A percentile compares a stretch with the other conserved stretches of the same genome.
phyloP scores from a whole-genome alignment of 164 flowering plant genomes.

The Magnolia changhungtana region DNA sequence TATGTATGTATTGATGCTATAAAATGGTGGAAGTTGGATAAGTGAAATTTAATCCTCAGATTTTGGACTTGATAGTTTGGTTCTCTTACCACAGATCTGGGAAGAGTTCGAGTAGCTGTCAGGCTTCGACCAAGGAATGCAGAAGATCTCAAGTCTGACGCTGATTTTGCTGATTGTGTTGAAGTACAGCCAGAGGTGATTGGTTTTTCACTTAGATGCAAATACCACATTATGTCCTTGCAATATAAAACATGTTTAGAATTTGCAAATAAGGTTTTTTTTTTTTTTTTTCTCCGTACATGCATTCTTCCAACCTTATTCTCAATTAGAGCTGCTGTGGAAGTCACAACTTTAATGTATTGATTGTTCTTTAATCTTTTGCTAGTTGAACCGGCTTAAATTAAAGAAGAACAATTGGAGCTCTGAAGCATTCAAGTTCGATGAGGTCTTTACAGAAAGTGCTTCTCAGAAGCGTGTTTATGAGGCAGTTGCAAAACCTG shows the following conservation, averaged over 20 bases:
- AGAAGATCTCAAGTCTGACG: slow-evolving; percentile 59
- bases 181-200: slow-evolving; percentile 90
- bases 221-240: not conserved
- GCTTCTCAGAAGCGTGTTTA: slow-evolving; percentile 93
- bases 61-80: not conserved
- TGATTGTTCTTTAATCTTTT: not conserved
- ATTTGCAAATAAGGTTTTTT: not conserved
- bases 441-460: slow-evolving; percentile 79
- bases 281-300: not conserved
- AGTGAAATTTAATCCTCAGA: not conserved
- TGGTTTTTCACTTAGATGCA: not conserved
- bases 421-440: slow-evolving; percentile 78
- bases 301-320: not conserved
- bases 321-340: not conserved
- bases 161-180: slow-evolving; percentile 83
- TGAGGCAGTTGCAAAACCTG: slow-evolving; percentile 90
- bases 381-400: slow-evolving; percentile 73
- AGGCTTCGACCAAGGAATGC: slow-evolving; percentile 81
- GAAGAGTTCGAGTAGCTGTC: slow-evolving; percentile 86
- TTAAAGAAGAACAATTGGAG: slow-evolving; percentile 88
- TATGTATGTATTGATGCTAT: not conserved
- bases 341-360: not conserved
- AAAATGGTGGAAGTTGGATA: not conserved
- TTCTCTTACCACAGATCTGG: slow-evolving; percentile 40
- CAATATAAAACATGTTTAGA: not conserved